Evolutionary conservation across 2,329 filamentous ascomycete species (phyloP).

Genomic region (Hymenoscyphus fructigenus): DNA sequence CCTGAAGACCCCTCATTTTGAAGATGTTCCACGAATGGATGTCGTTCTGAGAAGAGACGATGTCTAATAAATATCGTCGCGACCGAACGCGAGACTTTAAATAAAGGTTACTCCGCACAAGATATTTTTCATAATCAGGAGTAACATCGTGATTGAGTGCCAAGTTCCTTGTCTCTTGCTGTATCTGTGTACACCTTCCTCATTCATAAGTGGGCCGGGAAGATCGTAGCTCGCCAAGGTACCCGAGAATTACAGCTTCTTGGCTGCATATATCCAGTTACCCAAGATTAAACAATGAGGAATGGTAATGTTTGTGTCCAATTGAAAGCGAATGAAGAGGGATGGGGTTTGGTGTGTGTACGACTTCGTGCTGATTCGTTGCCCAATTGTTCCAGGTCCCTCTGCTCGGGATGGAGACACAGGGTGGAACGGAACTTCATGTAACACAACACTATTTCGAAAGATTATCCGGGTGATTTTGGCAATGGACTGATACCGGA

Average conservation of each 20-base stretch:
- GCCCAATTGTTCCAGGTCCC: not conserved
- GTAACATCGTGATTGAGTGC: not conserved
- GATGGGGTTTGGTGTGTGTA: not conserved
- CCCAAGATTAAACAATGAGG: not conserved
- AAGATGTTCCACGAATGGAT: not conserved
- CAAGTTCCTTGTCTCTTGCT: conserved; percentile 8
- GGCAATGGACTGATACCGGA: too few relatives aligned
- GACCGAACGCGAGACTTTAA: not conserved
- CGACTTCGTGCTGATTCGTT: not conserved
- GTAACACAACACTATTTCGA: not conserved
- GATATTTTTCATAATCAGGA: not conserved
- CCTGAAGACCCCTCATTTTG: not conserved
- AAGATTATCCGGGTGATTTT: not conserved
- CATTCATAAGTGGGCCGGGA: not conserved
- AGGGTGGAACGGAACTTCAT: not conserved
- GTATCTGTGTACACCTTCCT: conserved; percentile 5
- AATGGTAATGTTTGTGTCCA: not conserved
- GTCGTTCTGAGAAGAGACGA: not conserved
- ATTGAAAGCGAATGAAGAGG: not conserved
- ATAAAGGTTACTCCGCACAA: not conserved
- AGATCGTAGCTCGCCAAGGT: not conserved
- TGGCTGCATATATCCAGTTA: not conserved
- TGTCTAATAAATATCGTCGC: not conserved
- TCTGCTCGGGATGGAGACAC: not conserved
- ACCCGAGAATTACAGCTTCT: not conserved